Evolutionary conservation across 2,329 filamentous ascomycete species (phyloP), one percentile per base, ranked within the genome.

Genomic region (Celoporthe dispersa): DNA sequence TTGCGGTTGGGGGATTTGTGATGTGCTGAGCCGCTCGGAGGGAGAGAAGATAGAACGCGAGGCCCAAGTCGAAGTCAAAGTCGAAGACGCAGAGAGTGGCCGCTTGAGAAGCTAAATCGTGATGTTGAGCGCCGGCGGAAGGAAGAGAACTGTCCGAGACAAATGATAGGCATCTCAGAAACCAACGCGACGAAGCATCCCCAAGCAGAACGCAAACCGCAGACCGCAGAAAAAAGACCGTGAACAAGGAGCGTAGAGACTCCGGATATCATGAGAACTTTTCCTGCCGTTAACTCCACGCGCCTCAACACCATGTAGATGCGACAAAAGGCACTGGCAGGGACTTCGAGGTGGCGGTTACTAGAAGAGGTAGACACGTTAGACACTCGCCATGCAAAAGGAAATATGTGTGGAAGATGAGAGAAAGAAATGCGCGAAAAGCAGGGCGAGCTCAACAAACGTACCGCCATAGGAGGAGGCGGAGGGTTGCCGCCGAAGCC

Each of bases 291-390:
- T 64, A 72, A 70, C 68, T 66, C 70, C 65, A 69, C 68, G 69
- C 70, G 70, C 70, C 70, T 70, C 60, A 72, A 72, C 70, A 67
- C 70, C 70, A 70, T 63, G 68, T 72, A 66, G 70, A 72, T 72
- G 70, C 70, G 66, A 68, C 60, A 72, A 67, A 71, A 70, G 70
- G 70, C 70, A 70, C 67, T 68, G 70, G 69, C 68, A 72, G 65
- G 70, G 64, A 69, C 64, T 70, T 60, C 68, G 64, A 62, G 48
- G 60, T 57, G 65, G 41, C 64, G 64, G 66, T 72, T 70, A 72
- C 70, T 72, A 60, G 7, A 59, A 14, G 5, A 35, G 51, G 48
- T 28, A 16, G 7, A n/a, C 0, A 8, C 28, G 55, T 70, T 55
- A 71, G 68, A 62, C n/a, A 44, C 6, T 22, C 25, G 28, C 31